Evolutionary conservation across 257 asterid genomes (phyloP).

Genomic region (Penstemon barbatus): DNA sequence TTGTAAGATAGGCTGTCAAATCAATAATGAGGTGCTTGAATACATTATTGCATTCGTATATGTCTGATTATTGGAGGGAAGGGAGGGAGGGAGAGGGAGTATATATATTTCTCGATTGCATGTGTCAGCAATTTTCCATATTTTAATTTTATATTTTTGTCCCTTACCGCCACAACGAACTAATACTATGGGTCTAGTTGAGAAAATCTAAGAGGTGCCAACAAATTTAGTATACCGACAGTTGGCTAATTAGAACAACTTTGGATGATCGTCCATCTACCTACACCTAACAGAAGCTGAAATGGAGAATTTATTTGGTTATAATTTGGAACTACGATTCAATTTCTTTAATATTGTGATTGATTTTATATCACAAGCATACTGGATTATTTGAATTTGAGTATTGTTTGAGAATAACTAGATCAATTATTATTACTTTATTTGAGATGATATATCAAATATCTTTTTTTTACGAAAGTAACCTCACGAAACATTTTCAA

Average conservation of each 20-base stretch:
- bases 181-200: neutral
- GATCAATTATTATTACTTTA: neutral
- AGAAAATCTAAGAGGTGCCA: slow-evolving; percentile 6
- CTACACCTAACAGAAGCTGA: slow-evolving; percentile 30
- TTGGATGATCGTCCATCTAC: slow-evolving; percentile 31
- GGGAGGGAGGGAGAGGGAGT: too few relatives aligned
- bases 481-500: too few relatives aligned
- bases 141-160: slow-evolving; percentile 26
- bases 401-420: neutral
- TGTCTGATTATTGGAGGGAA: slow-evolving; percentile 20
- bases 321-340: slow-evolving; percentile 8
- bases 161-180: slow-evolving; percentile 1
- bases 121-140: slow-evolving; percentile 3
- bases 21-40: slow-evolving; percentile 27
- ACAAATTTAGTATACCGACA: slow-evolving; percentile 17
- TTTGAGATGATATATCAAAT: too few relatives aligned
- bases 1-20: slow-evolving; percentile 31
- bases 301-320: neutral
- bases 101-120: slow-evolving; percentile 7
- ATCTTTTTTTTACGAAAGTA: too few relatives aligned
- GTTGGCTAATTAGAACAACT: slow-evolving; percentile 32
- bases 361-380: neutral
- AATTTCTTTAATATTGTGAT: neutral
- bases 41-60: slow-evolving; percentile 36
- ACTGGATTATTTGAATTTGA: too few relatives aligned